These are phyloP conservation scores for Isabelozyma rhagii DNA, from an alignment of 805 yeast species.

Conservation along the genomic window DNA sequence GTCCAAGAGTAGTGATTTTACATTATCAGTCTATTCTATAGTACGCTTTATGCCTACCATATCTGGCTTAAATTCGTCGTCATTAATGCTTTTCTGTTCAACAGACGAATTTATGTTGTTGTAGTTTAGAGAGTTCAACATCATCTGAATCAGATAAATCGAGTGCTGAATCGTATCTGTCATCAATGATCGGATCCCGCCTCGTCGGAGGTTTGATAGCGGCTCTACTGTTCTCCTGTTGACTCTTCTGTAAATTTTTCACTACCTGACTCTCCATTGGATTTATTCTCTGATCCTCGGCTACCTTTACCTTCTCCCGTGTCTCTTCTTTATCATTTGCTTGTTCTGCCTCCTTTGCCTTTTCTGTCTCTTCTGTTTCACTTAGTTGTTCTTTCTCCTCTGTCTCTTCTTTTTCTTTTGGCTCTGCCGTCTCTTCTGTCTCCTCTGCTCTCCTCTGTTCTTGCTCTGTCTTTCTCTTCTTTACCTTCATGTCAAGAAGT, in stretches of 20 bases:
- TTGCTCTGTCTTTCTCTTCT: neutral
- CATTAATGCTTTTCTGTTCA: neutral
- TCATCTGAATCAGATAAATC: conserved; percentile 19
- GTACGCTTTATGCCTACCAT: too few species aligned
- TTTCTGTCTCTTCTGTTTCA: neutral
- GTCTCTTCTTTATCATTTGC: too few species aligned
- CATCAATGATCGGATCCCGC: conserved; percentile 18
- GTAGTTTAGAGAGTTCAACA: conserved; percentile 5
- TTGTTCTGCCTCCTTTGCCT: neutral
- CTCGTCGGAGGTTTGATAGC: neutral
- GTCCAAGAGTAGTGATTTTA: too few species aligned
- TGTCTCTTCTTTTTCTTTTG: neutral
- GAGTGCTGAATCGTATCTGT: conserved; percentile 21
- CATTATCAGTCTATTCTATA: too few species aligned
- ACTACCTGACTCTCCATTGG: too few species aligned
- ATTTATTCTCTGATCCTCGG: too few species aligned
- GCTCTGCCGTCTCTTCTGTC: neutral
- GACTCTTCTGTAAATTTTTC: too few species aligned
- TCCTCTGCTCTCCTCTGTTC: neutral
- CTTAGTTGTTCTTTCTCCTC: neutral
- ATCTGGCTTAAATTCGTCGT: too few species aligned
- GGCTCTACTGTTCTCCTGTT: too few species aligned
- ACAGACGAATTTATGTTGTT: conserved; percentile 8
- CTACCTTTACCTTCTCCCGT: too few species aligned
- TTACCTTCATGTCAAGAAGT: conserved; percentile 15